Conservation (phyloP, 2,329 filamentous ascomycete species). For the Colletotrichum camelliae region DNA sequence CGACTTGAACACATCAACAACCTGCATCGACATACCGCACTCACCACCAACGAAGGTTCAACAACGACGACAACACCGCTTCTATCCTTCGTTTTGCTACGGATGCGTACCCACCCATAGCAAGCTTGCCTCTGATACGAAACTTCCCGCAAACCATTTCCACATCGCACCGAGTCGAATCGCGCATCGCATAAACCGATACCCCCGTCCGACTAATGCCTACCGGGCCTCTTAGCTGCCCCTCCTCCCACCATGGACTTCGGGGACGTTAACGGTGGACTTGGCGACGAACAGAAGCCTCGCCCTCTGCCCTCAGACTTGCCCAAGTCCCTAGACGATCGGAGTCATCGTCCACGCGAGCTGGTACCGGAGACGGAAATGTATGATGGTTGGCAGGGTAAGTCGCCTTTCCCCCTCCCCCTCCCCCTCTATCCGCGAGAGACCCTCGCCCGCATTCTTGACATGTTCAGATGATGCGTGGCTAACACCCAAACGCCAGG, state of each 20-base stretch:
- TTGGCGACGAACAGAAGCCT: slow-evolving; percentile 48
- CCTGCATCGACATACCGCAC: background rate
- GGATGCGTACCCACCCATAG: background rate
- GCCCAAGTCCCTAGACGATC: slow-evolving; percentile 90
- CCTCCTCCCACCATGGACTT: slow-evolving; percentile 63
- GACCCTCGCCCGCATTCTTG: background rate
- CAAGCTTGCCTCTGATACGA: background rate
- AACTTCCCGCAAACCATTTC: slow-evolving; percentile 2
- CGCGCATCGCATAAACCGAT: slow-evolving; percentile 13
- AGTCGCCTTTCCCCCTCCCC: slow-evolving; percentile 27
- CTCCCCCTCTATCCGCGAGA: background rate
- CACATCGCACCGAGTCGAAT: background rate
- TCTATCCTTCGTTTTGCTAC: background rate
- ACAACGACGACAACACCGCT: background rate
- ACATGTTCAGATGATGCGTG: background rate
- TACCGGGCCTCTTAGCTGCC: slow-evolving; percentile 29
- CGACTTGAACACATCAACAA: background rate
- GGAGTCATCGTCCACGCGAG: slow-evolving; percentile 70
- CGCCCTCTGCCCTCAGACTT: slow-evolving; percentile 78
- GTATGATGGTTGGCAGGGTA: slow-evolving; percentile 98
- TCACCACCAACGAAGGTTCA: background rate
- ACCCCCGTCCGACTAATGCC: slow-evolving; percentile 16
- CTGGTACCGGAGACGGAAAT: slow-evolving; percentile 88
- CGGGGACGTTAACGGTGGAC: slow-evolving; percentile 51
- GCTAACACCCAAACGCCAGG: slow-evolving; percentile 56